Evolutionary conservation across 352 stramenopile species (phyloP).

Genomic region (Saprolegnia parasitica): DNA sequence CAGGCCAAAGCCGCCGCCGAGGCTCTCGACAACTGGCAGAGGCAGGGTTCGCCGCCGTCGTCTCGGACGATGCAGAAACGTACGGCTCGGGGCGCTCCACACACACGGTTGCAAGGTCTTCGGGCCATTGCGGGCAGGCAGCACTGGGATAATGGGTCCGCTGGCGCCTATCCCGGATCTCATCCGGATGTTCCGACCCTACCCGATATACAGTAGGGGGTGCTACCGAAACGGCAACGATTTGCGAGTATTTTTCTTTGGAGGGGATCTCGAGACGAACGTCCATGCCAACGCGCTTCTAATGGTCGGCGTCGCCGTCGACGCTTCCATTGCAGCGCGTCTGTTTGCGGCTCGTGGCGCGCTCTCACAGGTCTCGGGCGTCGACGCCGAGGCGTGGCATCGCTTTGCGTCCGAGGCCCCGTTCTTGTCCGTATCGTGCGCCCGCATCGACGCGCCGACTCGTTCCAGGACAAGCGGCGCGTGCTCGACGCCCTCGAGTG

Average conservation of each 20-base stretch:
- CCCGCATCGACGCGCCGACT: not conserved
- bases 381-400: not conserved
- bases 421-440: not conserved
- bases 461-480: not conserved
- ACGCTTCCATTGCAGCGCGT: not conserved
- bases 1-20: not conserved
- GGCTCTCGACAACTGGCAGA: conserved; percentile 9
- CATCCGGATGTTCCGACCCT: no score
- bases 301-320: not conserved
- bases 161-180: no score
- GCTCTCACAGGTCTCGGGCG: not conserved
- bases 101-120: no score
- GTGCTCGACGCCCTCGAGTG: not conserved
- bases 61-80: no score
- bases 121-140: no score
- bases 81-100: no score
- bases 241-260: no score
- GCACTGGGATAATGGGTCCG: no score
- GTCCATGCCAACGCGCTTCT: not conserved
- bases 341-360: not conserved
- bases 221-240: no score
- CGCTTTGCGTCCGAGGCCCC: not conserved
- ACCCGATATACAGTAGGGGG: no score
- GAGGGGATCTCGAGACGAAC: not conserved
- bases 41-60: no score